Evolutionary conservation across 805 yeast genomes (phyloP).

Genomic region (Ogataea degrootiae): DNA sequence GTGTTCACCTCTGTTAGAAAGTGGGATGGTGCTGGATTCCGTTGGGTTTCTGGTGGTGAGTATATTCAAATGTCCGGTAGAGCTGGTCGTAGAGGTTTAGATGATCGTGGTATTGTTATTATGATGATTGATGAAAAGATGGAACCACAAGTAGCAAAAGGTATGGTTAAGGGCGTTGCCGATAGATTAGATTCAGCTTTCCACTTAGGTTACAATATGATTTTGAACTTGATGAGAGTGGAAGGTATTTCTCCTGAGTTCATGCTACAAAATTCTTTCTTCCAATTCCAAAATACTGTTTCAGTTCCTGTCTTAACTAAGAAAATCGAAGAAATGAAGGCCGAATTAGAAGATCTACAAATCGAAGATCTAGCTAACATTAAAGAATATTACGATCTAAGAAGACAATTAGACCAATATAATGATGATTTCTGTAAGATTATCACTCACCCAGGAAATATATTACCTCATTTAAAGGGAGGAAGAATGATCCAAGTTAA

Average conservation of each 20-base stretch:
- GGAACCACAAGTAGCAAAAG: constrained; percentile 99
- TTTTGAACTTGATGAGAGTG: constrained; percentile 89
- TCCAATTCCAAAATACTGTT: constrained; percentile 89
- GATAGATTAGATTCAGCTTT: constrained; percentile 96
- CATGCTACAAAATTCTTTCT: constrained; percentile 91
- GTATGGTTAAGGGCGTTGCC: constrained; percentile 99
- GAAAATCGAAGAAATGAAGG: constrained; percentile 51
- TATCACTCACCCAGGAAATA: constrained; percentile 86
- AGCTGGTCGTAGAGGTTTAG: constrained; percentile 69
- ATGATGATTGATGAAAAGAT: constrained; percentile 99
- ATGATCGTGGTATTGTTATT: constrained; percentile 97
- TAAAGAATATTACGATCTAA: constrained; percentile 77
- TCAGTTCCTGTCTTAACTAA: constrained; percentile 82
- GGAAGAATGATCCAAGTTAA: constrained; percentile 79
- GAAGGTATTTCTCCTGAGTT: constrained; percentile 98
- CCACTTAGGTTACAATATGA: constrained; percentile 97
- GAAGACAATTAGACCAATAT: constrained; percentile 65
- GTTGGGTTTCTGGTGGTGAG: constrained; percentile 99
- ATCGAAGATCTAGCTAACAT: constrained; percentile 74
- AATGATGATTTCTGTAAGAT: constrained; percentile 74
- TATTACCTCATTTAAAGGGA: constrained; percentile 76
- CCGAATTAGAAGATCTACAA: constrained; percentile 41
- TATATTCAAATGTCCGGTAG: constrained; percentile 88
- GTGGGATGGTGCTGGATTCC: constrained; percentile 96
- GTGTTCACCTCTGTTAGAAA: constrained; percentile 96